phyloP scores from a whole-genome alignment of 345 rosid genomes.

The Citrus maxima region DNA sequence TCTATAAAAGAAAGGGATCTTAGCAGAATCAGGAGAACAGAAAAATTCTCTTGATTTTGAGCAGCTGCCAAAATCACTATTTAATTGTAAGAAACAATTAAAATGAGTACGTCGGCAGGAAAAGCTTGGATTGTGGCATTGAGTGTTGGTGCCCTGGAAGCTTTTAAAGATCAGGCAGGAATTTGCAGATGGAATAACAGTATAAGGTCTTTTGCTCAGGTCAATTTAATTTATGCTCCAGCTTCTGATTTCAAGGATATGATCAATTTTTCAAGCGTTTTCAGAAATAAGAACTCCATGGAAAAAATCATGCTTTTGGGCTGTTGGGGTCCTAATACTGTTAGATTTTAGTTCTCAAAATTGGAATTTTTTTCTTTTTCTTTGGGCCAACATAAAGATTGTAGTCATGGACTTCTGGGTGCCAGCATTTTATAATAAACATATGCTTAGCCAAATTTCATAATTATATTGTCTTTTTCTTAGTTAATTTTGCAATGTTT shows the following conservation, averaged over 20 bases:
- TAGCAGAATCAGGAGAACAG: no score
- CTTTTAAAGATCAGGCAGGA: slow-evolving; percentile 41
- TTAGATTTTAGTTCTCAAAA: not conserved
- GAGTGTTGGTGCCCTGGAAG: slow-evolving; percentile 44
- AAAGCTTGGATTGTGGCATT: slow-evolving; percentile 47
- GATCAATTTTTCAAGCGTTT: not conserved
- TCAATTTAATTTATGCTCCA: slow-evolving; percentile 22
- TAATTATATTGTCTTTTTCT: no score
- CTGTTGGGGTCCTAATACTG: slow-evolving; percentile 38
- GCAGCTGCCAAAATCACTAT: not conserved
- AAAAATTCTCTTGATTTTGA: not conserved
- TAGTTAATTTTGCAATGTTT: no score
- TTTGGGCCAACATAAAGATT: no score
- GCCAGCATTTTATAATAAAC: no score
- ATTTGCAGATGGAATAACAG: slow-evolving; percentile 43
- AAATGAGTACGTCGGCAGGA: not conserved
- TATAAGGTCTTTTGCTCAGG: slow-evolving; percentile 28
- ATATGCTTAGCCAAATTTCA: no score
- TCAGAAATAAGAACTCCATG: slow-evolving; percentile 23
- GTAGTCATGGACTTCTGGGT: not conserved
- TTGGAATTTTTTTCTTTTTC: not conserved
- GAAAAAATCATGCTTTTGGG: slow-evolving; percentile 37
- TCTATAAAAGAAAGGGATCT: not conserved
- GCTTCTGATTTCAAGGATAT: not conserved
- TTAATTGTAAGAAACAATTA: no score